A percentile compares a stretch with the other conserved stretches of the same genome.
Evolutionary conservation across 495 filamentous ascomycete genomes (phyloP).

Genomic region (Xeromyces bisporus): DNA sequence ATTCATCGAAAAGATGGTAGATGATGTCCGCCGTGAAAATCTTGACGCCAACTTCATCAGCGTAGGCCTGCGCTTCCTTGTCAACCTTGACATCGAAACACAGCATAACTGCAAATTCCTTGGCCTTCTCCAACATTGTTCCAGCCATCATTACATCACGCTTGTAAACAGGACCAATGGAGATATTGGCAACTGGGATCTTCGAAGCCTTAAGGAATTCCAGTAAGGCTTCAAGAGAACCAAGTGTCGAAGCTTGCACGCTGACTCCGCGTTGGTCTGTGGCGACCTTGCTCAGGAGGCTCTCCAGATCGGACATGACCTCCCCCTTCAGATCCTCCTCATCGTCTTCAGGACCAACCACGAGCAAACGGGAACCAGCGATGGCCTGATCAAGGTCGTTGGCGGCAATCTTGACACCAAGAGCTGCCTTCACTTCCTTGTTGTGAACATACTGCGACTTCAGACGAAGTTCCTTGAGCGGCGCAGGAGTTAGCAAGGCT

Average conservation of each 20-base stretch:
- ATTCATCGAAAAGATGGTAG: constrained; percentile 94
- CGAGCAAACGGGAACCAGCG: constrained; percentile 84
- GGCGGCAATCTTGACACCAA: constrained; percentile 97
- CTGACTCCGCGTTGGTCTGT: constrained; percentile 85
- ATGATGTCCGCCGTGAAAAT: constrained; percentile 99
- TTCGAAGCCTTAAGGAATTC: constrained; percentile 90
- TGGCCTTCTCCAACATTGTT: constrained; percentile 90
- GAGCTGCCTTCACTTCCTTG: constrained; percentile 94
- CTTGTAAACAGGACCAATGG: constrained; percentile 96
- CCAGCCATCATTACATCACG: constrained; percentile 95
- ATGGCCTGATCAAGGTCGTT: constrained; percentile 94
- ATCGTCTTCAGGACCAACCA: constrained; percentile 88
- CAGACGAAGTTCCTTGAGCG: constrained; percentile 84
- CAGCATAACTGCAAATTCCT: constrained; percentile 95
- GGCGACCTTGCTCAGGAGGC: constrained; percentile 74
- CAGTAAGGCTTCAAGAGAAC: constrained; percentile 88
- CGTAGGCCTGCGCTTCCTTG: constrained; percentile 83
- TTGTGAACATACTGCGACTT: constrained; percentile 96
- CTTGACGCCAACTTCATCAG: constrained; percentile 90
- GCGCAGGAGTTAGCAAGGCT: constrained; percentile 88
- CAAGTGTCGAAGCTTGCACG: constrained; percentile 94
- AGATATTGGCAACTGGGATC: constrained; percentile 94
- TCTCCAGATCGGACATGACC: constrained; percentile 88
- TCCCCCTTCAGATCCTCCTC: constrained; percentile 94
- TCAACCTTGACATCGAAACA: constrained; percentile 99